These are phyloP conservation scores for Diddensiella santjacobensis DNA, from an alignment of 805 yeast species.

Conservation along the genomic window DNA sequence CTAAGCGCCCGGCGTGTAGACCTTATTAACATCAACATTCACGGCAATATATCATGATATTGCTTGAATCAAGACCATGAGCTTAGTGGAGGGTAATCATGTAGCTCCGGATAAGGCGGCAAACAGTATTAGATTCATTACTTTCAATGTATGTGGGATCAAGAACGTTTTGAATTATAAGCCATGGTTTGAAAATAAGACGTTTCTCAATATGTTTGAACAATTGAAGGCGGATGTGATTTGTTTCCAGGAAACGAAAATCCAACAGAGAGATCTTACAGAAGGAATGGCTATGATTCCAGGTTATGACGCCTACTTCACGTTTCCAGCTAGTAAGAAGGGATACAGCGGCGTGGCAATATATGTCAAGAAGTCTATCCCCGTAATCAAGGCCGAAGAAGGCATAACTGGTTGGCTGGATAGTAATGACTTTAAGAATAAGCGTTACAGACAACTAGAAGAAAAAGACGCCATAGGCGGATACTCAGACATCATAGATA, in stretches of 20 bases:
- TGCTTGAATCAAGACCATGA: too few relatives aligned
- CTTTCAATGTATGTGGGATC: slow-evolving; percentile 84
- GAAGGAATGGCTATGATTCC: slow-evolving; percentile 48
- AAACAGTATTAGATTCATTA: slow-evolving; percentile 43
- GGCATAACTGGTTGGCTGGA: slow-evolving; percentile 74
- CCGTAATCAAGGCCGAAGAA: slow-evolving; percentile 76
- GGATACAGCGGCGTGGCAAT: slow-evolving; percentile 94
- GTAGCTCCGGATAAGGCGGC: neutral
- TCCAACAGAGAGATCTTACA: slow-evolving; percentile 49
- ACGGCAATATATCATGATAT: too few relatives aligned
- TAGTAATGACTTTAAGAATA: slow-evolving; percentile 18
- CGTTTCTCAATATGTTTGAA: slow-evolving; percentile 43
- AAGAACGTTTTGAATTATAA: slow-evolving; percentile 75
- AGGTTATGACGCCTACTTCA: slow-evolving; percentile 60
- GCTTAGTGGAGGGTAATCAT: neutral
- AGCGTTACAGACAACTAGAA: slow-evolving; percentile 27
- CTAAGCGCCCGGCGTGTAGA: too few relatives aligned
- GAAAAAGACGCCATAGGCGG: slow-evolving; percentile 60
- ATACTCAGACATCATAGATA: slow-evolving; percentile 46
- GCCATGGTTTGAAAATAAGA: slow-evolving; percentile 66
- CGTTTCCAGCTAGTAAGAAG: slow-evolving; percentile 62
- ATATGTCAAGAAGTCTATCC: slow-evolving; percentile 52
- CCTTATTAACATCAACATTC: too few relatives aligned
- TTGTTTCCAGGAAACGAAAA: slow-evolving; percentile 84
- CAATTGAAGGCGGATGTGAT: slow-evolving; percentile 66